phyloP scores from a whole-genome alignment of 768 basidiomycete species.

The Lentinula guzmanii region DNA sequence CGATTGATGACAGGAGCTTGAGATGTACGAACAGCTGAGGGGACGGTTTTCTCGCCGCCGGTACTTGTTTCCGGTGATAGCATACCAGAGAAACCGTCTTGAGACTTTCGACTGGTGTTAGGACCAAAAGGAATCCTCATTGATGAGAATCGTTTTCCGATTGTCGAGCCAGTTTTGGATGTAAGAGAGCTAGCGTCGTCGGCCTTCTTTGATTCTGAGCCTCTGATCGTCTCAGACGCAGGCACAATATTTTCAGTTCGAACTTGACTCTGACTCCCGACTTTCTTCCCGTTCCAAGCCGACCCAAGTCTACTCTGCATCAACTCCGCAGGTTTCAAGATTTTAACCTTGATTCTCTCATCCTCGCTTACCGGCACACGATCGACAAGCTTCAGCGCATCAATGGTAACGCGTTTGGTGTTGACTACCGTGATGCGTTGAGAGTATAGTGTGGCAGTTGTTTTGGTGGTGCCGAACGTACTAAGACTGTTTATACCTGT shows the following conservation, averaged over 20 bases:
- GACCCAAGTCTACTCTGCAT: not conserved
- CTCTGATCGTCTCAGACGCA: not conserved
- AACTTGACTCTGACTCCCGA: not conserved
- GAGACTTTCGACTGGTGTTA: not conserved
- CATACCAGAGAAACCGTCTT: not conserved
- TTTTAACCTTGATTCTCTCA: slow-evolving; percentile 15
- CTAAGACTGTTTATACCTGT: not conserved
- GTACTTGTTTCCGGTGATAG: not conserved
- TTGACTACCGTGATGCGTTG: slow-evolving; percentile 34
- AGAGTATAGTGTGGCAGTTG: slow-evolving; percentile 22
- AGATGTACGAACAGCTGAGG: not conserved
- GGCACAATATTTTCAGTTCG: not conserved
- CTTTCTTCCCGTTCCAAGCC: not conserved
- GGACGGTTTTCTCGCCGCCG: not conserved
- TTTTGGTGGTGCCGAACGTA: slow-evolving; percentile 17
- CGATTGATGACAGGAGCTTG: not conserved
- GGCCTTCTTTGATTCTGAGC: not conserved
- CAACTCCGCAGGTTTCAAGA: slow-evolving; percentile 12
- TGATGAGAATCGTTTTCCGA: not conserved
- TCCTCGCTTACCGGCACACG: slow-evolving; percentile 31
- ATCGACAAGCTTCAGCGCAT: slow-evolving; percentile 30
- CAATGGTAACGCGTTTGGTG: slow-evolving; percentile 23
- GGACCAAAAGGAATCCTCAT: not conserved
- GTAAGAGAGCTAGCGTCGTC: not conserved
- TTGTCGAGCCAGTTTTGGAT: not conserved